Evolutionary conservation across 1,284 basidiomycete species (phyloP), one percentile per base, ranked within the genome.

Genomic region (Xerocomus amazonicus): DNA sequence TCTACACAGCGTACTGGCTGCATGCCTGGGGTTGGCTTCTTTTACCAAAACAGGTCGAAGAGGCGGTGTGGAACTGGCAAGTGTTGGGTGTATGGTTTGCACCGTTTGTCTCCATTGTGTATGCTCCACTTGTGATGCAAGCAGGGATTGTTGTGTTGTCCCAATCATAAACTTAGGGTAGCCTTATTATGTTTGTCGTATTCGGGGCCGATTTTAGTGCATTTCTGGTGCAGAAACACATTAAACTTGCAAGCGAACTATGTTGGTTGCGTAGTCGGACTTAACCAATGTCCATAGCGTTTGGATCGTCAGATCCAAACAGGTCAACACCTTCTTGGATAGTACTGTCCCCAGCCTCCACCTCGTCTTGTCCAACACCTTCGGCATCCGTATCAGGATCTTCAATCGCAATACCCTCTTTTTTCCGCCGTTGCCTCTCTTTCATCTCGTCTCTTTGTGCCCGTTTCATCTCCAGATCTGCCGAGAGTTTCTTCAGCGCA

Each of bases 381-480:
- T 77, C 78, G 6, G 65, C 66, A 55, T 76, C 76, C 4, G 71
- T 75, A 41, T 73, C 73, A 19, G 72, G 73, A 43, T 72, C 75
- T 48, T 78, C 80, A 40, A 71, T 59, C 6, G 65, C 57, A 39
- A 78, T 73, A 9, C 84, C 84, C 60, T 84, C 84, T 56, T 84
- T 84, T 63, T 76, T 75, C 62, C 81, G 69, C 31, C 82, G 75
- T 57, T 81, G 83, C 60, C 81, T 77, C 67, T 90, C 87, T 59
- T 80, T 81, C 65, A 90, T 70, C 58, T 88, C 86, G 55, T 90
- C 88, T 44, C 85, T 76, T 65, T 91, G 90, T 0, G 80, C 78
- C n/a, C 83, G 72, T 66, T 95, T 96, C 74, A 87, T 84, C 56
- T 93, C 90, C 43, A 96, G 72, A 63, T 97, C 93, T 33, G 84